Conservation (phyloP, 352 stramenopile species). For the Albugo laibachii region DNA sequence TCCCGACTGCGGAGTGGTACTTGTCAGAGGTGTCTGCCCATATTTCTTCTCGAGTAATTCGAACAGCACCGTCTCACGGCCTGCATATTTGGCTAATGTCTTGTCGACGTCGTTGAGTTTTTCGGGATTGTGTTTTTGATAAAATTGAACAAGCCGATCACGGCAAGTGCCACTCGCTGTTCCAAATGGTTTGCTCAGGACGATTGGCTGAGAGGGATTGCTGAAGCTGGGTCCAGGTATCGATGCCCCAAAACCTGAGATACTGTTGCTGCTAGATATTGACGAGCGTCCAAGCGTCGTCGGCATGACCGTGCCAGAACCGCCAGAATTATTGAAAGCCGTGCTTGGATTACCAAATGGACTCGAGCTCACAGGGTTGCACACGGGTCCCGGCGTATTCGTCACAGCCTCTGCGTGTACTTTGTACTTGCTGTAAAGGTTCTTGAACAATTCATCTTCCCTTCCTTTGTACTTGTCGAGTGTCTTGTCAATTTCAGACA, state of each 20-base stretch:
- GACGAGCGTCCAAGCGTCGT: background rate
- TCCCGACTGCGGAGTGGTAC: slow-evolving; percentile 9
- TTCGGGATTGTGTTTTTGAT: slow-evolving; percentile 48
- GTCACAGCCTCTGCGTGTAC: slow-evolving; percentile 4
- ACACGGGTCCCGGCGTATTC: slow-evolving; percentile 3
- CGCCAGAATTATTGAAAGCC: slow-evolving; percentile 3
- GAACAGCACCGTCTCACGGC: slow-evolving; percentile 42
- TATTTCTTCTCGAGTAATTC: slow-evolving; percentile 65
- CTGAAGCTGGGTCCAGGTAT: slow-evolving; percentile 12
- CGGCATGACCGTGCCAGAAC: background rate
- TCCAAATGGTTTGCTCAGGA: slow-evolving; percentile 14
- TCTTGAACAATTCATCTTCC: slow-evolving; percentile 60
- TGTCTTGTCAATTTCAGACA: slow-evolving; percentile 71
- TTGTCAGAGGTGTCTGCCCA: slow-evolving; percentile 8
- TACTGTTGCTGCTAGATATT: background rate
- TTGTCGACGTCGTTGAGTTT: slow-evolving; percentile 48
- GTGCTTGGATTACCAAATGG: slow-evolving; percentile 37
- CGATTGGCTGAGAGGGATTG: slow-evolving; percentile 7
- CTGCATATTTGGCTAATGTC: slow-evolving; percentile 56
- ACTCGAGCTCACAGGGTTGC: slow-evolving; percentile 8
- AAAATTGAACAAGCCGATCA: slow-evolving; percentile 37
- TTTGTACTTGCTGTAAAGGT: slow-evolving; percentile 55
- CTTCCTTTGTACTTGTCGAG: slow-evolving; percentile 80
- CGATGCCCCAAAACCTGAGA: background rate
- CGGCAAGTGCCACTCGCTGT: slow-evolving; percentile 19